phyloP scores from a whole-genome alignment of 441 rosid species.

The Pelargonium fulgidum region DNA sequence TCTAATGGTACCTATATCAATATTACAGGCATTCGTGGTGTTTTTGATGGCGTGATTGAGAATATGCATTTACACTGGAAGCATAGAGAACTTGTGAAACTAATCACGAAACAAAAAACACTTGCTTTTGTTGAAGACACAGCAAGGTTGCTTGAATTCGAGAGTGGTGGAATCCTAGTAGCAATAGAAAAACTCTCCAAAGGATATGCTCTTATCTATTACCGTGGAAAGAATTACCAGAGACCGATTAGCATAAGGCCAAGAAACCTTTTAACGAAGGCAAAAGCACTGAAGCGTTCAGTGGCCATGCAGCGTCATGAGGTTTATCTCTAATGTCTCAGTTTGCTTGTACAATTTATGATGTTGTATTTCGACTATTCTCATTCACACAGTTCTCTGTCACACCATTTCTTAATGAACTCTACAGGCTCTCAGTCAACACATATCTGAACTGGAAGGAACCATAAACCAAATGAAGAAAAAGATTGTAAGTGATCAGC shows the following conservation, averaged over 20 bases:
- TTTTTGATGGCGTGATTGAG: slow-evolving; percentile 91
- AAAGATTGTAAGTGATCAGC: slow-evolving; percentile 58
- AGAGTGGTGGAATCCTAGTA: slow-evolving; percentile 91
- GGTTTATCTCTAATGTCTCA: slow-evolving; percentile 34
- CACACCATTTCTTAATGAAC: slow-evolving; percentile 13
- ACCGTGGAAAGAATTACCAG: slow-evolving; percentile 86
- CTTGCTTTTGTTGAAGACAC: slow-evolving; percentile 86
- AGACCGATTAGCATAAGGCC: slow-evolving; percentile 86
- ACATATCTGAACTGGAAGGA: slow-evolving; percentile 72
- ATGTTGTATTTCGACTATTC: slow-evolving; percentile 5
- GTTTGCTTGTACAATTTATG: slow-evolving; percentile 12
- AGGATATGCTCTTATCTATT: slow-evolving; percentile 79
- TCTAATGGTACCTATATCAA: slow-evolving; percentile 17
- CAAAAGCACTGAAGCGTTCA: slow-evolving; percentile 87
- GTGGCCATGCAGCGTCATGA: slow-evolving; percentile 95
- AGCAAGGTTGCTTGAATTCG: slow-evolving; percentile 75
- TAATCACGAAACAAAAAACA: slow-evolving; percentile 81
- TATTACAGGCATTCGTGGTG: slow-evolving; percentile 81
- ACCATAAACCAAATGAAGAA: slow-evolving; percentile 66
- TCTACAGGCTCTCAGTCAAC: slow-evolving; percentile 88
- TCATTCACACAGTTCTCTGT: slow-evolving; percentile 10
- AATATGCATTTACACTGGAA: slow-evolving; percentile 99
- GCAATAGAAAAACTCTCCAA: slow-evolving; percentile 85
- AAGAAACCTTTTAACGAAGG: slow-evolving; percentile 84
- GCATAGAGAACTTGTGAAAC: slow-evolving; percentile 91